Percentiles rank a stretch among this genome's conserved stretches.
These are phyloP conservation scores for Cajanus cajan DNA, from an alignment of 306 rosid genomes.

Conservation along the genomic window DNA sequence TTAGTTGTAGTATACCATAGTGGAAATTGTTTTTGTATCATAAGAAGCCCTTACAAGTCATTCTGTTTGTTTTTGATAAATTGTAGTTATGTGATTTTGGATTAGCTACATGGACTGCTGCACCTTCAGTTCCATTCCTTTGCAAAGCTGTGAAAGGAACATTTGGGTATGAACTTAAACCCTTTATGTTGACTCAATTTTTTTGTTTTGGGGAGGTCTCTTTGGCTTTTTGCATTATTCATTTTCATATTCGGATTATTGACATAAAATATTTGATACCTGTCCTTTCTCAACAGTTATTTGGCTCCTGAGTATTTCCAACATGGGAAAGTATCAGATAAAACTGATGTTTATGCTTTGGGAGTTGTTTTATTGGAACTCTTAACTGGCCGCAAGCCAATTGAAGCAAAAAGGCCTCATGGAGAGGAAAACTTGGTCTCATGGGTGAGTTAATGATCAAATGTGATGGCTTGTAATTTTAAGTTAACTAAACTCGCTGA, in stretches of 20 bases:
- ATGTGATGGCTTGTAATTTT: conserved; percentile 22
- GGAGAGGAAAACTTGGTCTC: conserved; percentile 78
- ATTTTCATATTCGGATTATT: conserved; percentile 4
- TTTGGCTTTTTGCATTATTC: not conserved
- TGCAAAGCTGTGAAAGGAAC: conserved; percentile 93
- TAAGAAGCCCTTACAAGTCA: not conserved
- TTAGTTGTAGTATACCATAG: not conserved
- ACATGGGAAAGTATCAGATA: conserved; percentile 83
- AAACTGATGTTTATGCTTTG: conserved; percentile 84
- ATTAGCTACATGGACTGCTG: conserved; percentile 88
- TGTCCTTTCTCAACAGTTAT: conserved; percentile 46
- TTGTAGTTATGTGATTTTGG: conserved; percentile 84
- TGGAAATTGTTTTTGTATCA: not conserved
- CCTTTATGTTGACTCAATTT: not conserved
- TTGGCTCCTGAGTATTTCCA: conserved; percentile 94
- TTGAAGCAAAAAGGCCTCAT: conserved; percentile 59
- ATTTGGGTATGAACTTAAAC: conserved; percentile 64
- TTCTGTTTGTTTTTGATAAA: conserved; percentile 16
- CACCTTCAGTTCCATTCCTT: conserved; percentile 82
- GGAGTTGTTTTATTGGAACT: conserved; percentile 85
- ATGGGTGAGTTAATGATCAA: conserved; percentile 61
- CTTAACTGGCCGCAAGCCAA: conserved; percentile 77
- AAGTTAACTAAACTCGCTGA: not conserved
- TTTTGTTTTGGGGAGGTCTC: not conserved
- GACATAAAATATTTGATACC: not conserved